phyloP scores from a whole-genome alignment of 352 stramenopile species.

The Peronospora farinosa region DNA sequence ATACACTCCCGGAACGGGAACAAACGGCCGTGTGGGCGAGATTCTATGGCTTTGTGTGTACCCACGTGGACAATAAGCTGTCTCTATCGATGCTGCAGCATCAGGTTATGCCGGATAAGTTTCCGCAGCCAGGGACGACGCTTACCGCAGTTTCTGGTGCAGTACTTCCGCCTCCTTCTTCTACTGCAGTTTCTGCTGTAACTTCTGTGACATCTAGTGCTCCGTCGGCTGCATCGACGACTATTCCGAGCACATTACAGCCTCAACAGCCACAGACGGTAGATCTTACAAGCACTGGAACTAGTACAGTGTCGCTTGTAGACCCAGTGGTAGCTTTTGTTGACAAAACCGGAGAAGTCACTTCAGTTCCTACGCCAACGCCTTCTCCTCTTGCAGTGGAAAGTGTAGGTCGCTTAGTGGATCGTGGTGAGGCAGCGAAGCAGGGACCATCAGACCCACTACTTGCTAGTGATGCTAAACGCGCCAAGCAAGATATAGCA shows the following conservation, averaged over 20 bases:
- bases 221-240: neutral
- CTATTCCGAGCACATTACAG: conserved; percentile 21
- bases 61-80: conserved; percentile 53
- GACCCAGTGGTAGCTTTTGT: conserved; percentile 56
- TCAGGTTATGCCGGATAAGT: conserved; percentile 46
- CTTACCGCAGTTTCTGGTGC: conserved; percentile 1
- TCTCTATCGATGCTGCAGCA: conserved; percentile 47
- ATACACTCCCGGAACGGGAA: conserved; percentile 36
- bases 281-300: neutral
- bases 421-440: conserved; percentile 14
- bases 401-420: conserved; percentile 15
- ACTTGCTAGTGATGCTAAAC: conserved; percentile 23
- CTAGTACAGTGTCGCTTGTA: conserved; percentile 17
- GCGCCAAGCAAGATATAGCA: conserved; percentile 21
- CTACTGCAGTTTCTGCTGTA: conserved; percentile 4
- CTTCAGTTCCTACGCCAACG: conserved; percentile 2
- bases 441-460: conserved; percentile 11
- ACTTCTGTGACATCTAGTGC: conserved; percentile 1
- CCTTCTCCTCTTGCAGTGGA: conserved; percentile 31
- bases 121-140: conserved; percentile 13
- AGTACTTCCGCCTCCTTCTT: conserved; percentile 1
- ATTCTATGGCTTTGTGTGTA: conserved; percentile 61
- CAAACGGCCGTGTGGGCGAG: conserved; percentile 38
- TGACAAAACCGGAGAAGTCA: conserved; percentile 46
- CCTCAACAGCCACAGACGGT: conserved; percentile 8